Evolutionary conservation across 768 basidiomycete species (phyloP), one percentile per base, ranked within the genome.

Genomic region (Lactarius quietus): DNA sequence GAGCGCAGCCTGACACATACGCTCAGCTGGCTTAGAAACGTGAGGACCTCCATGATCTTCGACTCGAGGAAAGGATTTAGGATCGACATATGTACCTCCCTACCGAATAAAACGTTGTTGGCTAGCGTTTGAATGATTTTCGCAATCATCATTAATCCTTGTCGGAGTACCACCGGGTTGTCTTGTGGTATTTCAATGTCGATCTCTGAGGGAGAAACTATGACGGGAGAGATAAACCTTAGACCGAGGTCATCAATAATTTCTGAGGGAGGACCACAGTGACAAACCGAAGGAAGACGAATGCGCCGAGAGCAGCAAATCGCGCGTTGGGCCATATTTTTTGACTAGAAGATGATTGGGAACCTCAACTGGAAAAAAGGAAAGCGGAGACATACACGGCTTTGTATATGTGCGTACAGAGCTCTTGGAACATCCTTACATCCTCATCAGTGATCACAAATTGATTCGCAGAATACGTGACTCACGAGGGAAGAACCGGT

Each of bases 111-210:
- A 57, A 95, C 89, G 70, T 97, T 96, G 77, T 97, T 98, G 23
- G 94, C 94, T 35, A 97, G 77, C 72, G 93, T 95, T 75, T 96
- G 94, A 54, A 97, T 87, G 63, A 95, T 87, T 77, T 95, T 97
- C 52, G 93, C 91, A 68, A 97, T 89, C 55, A 91, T 79, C 81
- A 92, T 88, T 17, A 96, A 79, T 20, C 92, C 93, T 48, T 90
- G 86, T 20, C 91, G 87, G 59, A 91, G 81, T 33, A 83, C 79
- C 1, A 70, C 36, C 45, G 80, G 77, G 41, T 83, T 80, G 41
- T 88, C 89, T 65, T 82, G 81, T 0, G 91, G 89, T 0, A 93
- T 72, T 66, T 92, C 88, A 43, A 97, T 79, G 70, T 97, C 95
- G 20, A 97, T 85, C 12, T 79, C 85, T 70, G 93, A 91, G 0